Evolutionary conservation across 371 early-diverging fungal species (phyloP), one percentile per base, ranked within the genome.

Genomic region (Sporodiniella umbellata): DNA sequence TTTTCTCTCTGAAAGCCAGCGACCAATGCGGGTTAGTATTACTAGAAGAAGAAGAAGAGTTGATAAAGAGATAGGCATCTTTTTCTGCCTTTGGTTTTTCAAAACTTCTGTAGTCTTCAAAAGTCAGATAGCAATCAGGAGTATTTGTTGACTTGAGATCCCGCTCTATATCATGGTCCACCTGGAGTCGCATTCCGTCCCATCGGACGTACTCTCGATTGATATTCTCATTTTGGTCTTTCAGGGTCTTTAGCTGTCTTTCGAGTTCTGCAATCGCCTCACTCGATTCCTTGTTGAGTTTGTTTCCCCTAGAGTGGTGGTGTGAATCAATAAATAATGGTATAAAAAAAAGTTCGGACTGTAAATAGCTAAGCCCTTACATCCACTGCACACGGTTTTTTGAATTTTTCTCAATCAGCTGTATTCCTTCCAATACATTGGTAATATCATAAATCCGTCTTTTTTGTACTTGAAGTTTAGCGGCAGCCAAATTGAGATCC

Each of bases 381-480:
- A 80, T 89, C 88, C 90, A 91, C 45, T 83, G 78, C 48, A 89
- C 89, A 72, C 83, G 87, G 62, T 90, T 93, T 58, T 86, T 85
- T 28, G 85, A 75, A 62, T 84, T 84, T 58, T 91, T 93, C 48
- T 87, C 85, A 53, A 91, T 80, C 33, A 87, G 68, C 6, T 80
- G 79, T 45, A 93, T 80, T 14, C 91, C 90, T 67, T 93, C 91
- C 33, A 93, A 68, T 11, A 91, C 90, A 58, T 91, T 90, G 45
- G 92, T 91, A 44, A 93, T 91, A 56, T 93, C 93, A 57, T 93
- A 93, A 33, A 93, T 87, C 33, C 93, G 75, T 58, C 93, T 78
- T 62, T 93, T 93, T 58, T 85, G 84, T 17, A 91, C 92, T 8
- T 80, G 72, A 21, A 93, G 79, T 33, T 79, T 72, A 17, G 60